These are phyloP conservation scores for Mucor plumbeus DNA, from an alignment of 371 early-diverging fungal species.

Conservation along the genomic window DNA sequence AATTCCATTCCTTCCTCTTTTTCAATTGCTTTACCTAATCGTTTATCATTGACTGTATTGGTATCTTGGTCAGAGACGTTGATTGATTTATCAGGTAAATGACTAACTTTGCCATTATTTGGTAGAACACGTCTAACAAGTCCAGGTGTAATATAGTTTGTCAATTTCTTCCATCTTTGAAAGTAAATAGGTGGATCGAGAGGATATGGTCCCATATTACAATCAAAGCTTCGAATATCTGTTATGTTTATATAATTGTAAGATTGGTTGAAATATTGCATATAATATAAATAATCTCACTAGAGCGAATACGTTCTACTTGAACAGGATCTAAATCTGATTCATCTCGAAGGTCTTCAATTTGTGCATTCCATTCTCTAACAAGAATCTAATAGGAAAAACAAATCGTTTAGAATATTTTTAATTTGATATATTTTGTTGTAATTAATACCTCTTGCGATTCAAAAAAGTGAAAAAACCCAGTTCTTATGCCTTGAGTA, in stretches of 20 bases:
- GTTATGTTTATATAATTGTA: background rate
- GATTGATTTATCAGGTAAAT: constrained; percentile 35
- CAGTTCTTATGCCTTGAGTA: constrained; percentile 67
- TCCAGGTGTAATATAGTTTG: constrained; percentile 64
- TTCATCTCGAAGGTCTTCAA: constrained; percentile 62
- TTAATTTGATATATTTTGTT: too few relatives aligned
- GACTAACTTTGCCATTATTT: constrained; percentile 58
- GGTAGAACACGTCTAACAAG: constrained; percentile 70
- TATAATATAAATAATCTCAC: constrained; percentile 28
- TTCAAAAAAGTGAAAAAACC: constrained; percentile 78
- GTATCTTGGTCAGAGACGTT: constrained; percentile 13
- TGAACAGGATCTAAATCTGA: constrained; percentile 55
- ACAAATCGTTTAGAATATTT: background rate
- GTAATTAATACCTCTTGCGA: constrained; percentile 59
- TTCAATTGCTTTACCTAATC: constrained; percentile 46
- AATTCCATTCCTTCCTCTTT: constrained; percentile 61
- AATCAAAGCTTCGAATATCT: constrained; percentile 84
- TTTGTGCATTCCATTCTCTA: constrained; percentile 68
- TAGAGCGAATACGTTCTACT: constrained; percentile 47
- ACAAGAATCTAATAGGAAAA: constrained; percentile 59
- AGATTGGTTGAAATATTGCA: background rate
- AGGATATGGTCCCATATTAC: constrained; percentile 88
- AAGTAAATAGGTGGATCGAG: constrained; percentile 65
- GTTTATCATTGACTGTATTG: constrained; percentile 30
- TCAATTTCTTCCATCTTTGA: constrained; percentile 76